These are phyloP conservation scores for Kwoniella mangroviensis DNA, from an alignment of 768 basidiomycete genomes.

Conservation along the genomic window DNA sequence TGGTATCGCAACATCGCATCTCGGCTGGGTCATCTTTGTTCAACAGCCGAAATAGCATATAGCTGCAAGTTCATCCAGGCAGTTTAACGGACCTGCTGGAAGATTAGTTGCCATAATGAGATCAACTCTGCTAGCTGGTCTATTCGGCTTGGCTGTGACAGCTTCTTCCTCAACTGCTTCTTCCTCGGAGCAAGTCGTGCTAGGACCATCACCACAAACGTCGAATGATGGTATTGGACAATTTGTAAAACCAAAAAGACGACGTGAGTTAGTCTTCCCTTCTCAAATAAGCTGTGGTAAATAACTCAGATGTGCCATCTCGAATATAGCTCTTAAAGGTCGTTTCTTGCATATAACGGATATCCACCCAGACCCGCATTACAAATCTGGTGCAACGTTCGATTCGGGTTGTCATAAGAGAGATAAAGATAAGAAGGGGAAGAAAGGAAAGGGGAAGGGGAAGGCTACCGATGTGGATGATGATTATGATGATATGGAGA, in stretches of 20 bases:
- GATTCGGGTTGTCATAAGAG: slow-evolving; percentile 51
- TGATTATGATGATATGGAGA: slow-evolving; percentile 10
- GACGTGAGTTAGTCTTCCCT: slow-evolving; percentile 10
- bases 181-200: neutral
- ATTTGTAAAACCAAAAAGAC: slow-evolving; percentile 8
- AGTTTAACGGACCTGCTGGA: too few relatives aligned
- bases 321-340: slow-evolving; percentile 44
- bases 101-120: neutral
- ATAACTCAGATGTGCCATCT: neutral
- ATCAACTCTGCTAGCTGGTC: slow-evolving; percentile 6
- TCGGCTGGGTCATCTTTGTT: too few relatives aligned
- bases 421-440: slow-evolving; percentile 27
- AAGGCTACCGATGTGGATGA: slow-evolving; percentile 20
- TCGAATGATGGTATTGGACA: neutral
- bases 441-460: slow-evolving; percentile 34
- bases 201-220: neutral
- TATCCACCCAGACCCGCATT: slow-evolving; percentile 56
- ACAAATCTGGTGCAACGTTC: slow-evolving; percentile 45
- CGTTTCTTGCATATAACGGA: slow-evolving; percentile 57
- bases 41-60: too few relatives aligned
- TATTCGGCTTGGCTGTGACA: slow-evolving; percentile 4
- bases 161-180: neutral
- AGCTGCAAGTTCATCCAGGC: too few relatives aligned
- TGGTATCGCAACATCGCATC: too few relatives aligned
- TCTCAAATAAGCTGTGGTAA: neutral